Percentiles rank a stretch among this genome's conserved stretches.
Evolutionary conservation across 2,329 filamentous ascomycete species (phyloP).

Genomic region (Sporothrix protearum): DNA sequence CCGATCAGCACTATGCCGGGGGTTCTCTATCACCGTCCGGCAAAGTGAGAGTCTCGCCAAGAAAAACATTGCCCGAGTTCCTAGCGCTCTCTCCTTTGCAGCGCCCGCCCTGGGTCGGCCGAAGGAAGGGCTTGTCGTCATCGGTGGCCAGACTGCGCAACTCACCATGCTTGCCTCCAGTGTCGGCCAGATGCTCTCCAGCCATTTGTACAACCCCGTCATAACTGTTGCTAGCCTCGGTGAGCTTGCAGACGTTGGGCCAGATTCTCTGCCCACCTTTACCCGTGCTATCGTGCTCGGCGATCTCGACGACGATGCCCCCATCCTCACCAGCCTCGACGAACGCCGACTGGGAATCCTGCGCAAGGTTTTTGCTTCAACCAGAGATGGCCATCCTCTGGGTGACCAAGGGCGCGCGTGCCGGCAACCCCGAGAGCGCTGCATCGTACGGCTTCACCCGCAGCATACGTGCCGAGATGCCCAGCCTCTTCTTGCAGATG

Average conservation of each 20-base stretch:
- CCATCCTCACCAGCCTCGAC: slow-evolving; percentile 38
- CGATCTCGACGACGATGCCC: slow-evolving; percentile 36
- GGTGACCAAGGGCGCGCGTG: slow-evolving; percentile 32
- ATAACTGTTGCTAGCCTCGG: slow-evolving; percentile 30
- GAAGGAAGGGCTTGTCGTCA: slow-evolving; percentile 1
- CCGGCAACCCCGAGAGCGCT: slow-evolving; percentile 32
- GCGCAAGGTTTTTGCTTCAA: slow-evolving; percentile 28
- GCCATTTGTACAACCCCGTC: background rate
- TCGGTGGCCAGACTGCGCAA: background rate
- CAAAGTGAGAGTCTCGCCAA: slow-evolving; percentile 35
- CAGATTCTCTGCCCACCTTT: slow-evolving; percentile 22
- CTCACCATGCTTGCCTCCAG: background rate
- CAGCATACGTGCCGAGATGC: slow-evolving; percentile 35
- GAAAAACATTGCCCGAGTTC: background rate
- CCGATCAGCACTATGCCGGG: slow-evolving; percentile 35
- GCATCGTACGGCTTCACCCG: slow-evolving; percentile 36
- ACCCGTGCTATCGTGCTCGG: slow-evolving; percentile 38
- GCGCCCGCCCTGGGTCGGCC: background rate
- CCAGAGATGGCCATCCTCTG: slow-evolving; percentile 36
- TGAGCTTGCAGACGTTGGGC: slow-evolving; percentile 21
- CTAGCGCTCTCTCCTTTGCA: slow-evolving; percentile 8
- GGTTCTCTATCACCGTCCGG: slow-evolving; percentile 41
- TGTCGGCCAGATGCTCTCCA: background rate
- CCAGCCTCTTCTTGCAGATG: slow-evolving; percentile 34
- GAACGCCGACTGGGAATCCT: slow-evolving; percentile 33